Evolutionary conservation across 2,329 filamentous ascomycete genomes (phyloP).

Genomic region (Aspergillus awamori): DNA sequence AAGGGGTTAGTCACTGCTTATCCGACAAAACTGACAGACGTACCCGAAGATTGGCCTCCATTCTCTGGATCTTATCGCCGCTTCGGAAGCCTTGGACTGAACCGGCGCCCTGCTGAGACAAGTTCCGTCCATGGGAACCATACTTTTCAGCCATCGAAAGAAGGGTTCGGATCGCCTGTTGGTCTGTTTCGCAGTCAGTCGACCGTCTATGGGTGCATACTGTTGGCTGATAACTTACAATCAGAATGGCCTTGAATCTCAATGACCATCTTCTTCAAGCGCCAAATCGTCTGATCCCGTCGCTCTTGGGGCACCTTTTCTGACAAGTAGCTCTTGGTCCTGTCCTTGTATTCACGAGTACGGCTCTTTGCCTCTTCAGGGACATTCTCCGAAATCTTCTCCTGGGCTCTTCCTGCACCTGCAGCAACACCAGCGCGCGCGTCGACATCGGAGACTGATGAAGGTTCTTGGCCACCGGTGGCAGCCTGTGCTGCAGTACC

Average conservation of each 20-base stretch:
- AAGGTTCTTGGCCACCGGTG: constrained; percentile 50
- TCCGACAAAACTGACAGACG: constrained; percentile 39
- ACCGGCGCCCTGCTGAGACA: constrained; percentile 66
- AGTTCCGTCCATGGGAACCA: constrained; percentile 68
- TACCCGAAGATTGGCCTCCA: constrained; percentile 79
- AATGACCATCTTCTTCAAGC: constrained; percentile 96
- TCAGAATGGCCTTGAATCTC: constrained; percentile 95
- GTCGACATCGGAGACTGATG: constrained; percentile 57
- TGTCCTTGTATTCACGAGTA: constrained; percentile 40
- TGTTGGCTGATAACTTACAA: constrained; percentile 54
- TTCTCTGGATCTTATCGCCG: constrained; percentile 65
- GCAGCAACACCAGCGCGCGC: constrained; percentile 49
- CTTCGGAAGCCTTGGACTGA: constrained; percentile 72
- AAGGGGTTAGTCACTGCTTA: constrained; percentile 51
- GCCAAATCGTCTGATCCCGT: constrained; percentile 87
- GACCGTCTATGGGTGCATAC: too few species aligned
- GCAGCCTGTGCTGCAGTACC: constrained; percentile 57
- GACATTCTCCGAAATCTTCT: constrained; percentile 64
- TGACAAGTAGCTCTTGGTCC: constrained; percentile 73
- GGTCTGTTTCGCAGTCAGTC: constrained; percentile 54
- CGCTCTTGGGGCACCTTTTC: constrained; percentile 91
- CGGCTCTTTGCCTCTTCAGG: constrained; percentile 59
- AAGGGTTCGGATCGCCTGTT: constrained; percentile 85
- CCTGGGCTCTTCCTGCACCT: constrained; percentile 44
- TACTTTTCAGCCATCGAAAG: constrained; percentile 85